Conservation (phyloP, 805 yeast genomes). For the Pichia thaimueangensis region DNA sequence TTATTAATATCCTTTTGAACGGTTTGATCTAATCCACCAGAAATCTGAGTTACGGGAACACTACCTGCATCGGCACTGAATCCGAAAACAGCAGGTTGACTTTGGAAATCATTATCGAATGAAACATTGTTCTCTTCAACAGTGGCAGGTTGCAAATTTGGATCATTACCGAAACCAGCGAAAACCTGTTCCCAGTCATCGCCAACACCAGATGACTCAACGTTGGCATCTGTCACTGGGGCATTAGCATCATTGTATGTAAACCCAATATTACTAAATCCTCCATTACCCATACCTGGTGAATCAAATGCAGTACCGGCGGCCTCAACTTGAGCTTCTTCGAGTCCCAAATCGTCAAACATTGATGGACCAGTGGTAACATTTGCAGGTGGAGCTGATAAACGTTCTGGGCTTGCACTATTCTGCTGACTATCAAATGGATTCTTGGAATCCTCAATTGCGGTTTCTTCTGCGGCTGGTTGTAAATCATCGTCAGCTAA, state of each 20-base stretch:
- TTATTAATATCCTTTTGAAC: background rate
- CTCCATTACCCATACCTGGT: background rate
- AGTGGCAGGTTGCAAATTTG: constrained; percentile 17
- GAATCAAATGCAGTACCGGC: constrained; percentile 21
- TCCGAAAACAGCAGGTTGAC: constrained; percentile 18
- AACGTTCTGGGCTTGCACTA: constrained; percentile 14
- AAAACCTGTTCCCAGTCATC: constrained; percentile 95
- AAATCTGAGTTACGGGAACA: background rate
- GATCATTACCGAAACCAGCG: constrained; percentile 74
- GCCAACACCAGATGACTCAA: constrained; percentile 29
- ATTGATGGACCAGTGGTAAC: constrained; percentile 13
- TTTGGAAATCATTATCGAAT: constrained; percentile 12
- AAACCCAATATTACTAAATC: constrained; percentile 18
- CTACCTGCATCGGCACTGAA: constrained; percentile 8
- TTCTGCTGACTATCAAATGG: constrained; percentile 14
- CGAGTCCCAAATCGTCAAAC: constrained; percentile 33
- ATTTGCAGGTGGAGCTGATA: background rate
- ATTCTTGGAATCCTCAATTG: constrained; percentile 5
- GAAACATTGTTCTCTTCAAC: constrained; percentile 9
- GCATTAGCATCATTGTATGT: constrained; percentile 14
- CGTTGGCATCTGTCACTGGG: background rate
- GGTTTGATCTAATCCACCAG: constrained; percentile 1
- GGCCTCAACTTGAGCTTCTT: constrained; percentile 26
- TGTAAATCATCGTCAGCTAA: constrained; percentile 10
- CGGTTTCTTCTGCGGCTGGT: constrained; percentile 2